phyloP scores from a whole-genome alignment of 768 basidiomycete species.

The Leccinellum albellum region DNA sequence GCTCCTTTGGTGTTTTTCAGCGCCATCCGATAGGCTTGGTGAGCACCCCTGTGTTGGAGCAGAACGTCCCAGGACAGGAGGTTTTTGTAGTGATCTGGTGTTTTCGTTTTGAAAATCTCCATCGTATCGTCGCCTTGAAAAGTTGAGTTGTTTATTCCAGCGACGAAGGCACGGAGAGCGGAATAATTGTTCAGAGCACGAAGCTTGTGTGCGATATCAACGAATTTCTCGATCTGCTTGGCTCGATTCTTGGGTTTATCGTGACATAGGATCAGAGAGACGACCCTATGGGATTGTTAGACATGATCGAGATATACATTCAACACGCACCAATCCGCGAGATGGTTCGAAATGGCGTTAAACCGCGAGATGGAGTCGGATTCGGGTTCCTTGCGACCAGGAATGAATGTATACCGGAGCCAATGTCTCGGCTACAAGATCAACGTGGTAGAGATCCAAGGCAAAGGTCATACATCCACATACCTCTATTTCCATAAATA shows the following conservation, averaged over 20 bases:
- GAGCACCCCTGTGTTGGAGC: slow-evolving; percentile 74
- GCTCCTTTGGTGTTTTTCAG: slow-evolving; percentile 80
- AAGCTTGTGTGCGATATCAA: slow-evolving; percentile 76
- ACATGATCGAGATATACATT: neutral
- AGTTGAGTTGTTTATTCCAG: slow-evolving; percentile 83
- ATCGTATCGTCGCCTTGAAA: slow-evolving; percentile 75
- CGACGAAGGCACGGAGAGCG: slow-evolving; percentile 87
- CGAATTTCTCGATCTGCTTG: slow-evolving; percentile 83
- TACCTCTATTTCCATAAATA: slow-evolving; percentile 78
- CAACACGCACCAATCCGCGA: slow-evolving; percentile 70
- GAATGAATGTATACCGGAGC: slow-evolving; percentile 73
- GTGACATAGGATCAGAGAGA: slow-evolving; percentile 86
- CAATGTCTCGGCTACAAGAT: slow-evolving; percentile 75
- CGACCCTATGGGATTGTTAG: slow-evolving; percentile 58
- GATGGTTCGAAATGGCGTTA: slow-evolving; percentile 74
- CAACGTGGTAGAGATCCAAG: neutral
- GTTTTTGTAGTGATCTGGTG: slow-evolving; percentile 69
- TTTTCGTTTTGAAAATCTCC: slow-evolving; percentile 64
- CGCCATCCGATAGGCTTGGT: slow-evolving; percentile 88
- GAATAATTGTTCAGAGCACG: slow-evolving; percentile 90
- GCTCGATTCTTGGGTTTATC: slow-evolving; percentile 73
- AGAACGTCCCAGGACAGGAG: slow-evolving; percentile 83
- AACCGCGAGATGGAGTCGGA: slow-evolving; percentile 70
- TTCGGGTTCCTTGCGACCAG: slow-evolving; percentile 60
- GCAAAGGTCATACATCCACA: slow-evolving; percentile 13